Conservation (phyloP, 2,329 filamentous ascomycete species). For the Dactylellina haptotyla region DNA sequence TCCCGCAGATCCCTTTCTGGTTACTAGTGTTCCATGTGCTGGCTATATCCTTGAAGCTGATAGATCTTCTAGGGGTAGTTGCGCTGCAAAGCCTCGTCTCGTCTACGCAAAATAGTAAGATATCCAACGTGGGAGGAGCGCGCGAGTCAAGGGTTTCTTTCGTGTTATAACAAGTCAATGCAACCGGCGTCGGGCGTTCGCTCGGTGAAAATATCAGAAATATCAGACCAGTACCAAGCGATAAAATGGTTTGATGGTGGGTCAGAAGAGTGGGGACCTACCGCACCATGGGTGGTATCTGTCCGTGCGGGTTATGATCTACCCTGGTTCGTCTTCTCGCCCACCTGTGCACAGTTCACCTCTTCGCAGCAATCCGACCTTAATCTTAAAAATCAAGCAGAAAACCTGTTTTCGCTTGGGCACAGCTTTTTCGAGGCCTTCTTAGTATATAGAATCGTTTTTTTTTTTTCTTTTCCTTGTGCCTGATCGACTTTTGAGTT, state of each 20-base stretch:
- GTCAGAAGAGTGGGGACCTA: conserved; percentile 33
- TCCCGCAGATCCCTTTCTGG: conserved; percentile 26
- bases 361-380: conserved; percentile 38
- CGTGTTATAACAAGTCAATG: conserved; percentile 8
- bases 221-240: conserved; percentile 41
- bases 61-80: conserved; percentile 11
- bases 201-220: conserved; percentile 42
- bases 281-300: conserved; percentile 30
- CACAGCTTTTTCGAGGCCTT: neutral
- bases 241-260: conserved; percentile 36
- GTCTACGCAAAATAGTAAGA: no score
- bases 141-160: conserved; percentile 28
- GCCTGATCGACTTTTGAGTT: conserved; percentile 47
- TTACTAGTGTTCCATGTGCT: conserved; percentile 18
- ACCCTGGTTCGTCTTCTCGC: conserved; percentile 51
- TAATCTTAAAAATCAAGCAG: conserved; percentile 13
- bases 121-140: conserved; percentile 24
- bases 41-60: conserved; percentile 32
- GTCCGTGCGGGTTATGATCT: conserved; percentile 49
- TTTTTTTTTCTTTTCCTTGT: conserved; percentile 17
- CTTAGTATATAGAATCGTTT: neutral
- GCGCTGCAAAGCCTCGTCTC: neutral
- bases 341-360: conserved; percentile 46
- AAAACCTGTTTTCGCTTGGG: conserved; percentile 26
- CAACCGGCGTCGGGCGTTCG: conserved; percentile 13